phyloP scores from a whole-genome alignment of 495 filamentous ascomycete genomes.

The Achaetomiella virescens region DNA sequence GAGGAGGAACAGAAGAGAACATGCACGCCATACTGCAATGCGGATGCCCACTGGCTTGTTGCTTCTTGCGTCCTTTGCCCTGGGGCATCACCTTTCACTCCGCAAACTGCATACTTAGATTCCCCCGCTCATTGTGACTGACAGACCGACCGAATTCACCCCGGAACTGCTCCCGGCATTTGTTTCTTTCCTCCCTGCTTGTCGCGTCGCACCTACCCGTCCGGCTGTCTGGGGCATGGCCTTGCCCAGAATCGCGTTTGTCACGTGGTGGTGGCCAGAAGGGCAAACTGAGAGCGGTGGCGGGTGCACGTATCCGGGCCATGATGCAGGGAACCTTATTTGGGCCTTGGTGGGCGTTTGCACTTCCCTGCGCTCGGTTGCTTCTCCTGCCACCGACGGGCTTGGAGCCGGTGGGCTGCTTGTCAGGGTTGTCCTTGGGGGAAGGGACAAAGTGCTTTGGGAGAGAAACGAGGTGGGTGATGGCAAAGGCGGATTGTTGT shows the following conservation, averaged over 20 bases:
- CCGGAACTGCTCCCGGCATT: not conserved
- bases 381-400: not conserved
- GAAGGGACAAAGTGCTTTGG: too few relatives aligned
- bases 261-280: slow-evolving; percentile 6
- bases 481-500: too few relatives aligned
- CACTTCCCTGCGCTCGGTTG: not conserved
- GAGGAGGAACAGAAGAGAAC: too few relatives aligned
- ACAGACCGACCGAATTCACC: too few relatives aligned
- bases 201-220: not conserved
- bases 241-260: not conserved
- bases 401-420: not conserved
- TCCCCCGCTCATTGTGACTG: too few relatives aligned
- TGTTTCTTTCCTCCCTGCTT: not conserved
- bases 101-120: not conserved
- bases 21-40: too few relatives aligned
- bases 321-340: slow-evolving; percentile 16
- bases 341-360: slow-evolving; percentile 13
- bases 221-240: not conserved
- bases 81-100: not conserved
- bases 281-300: not conserved
- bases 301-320: slow-evolving; percentile 3
- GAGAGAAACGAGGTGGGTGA: too few relatives aligned
- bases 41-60: too few relatives aligned
- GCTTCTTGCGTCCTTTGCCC: not conserved
- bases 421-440: not conserved